phyloP scores from a whole-genome alignment of 345 rosid species.

The Rhodomyrtus tomentosa region DNA sequence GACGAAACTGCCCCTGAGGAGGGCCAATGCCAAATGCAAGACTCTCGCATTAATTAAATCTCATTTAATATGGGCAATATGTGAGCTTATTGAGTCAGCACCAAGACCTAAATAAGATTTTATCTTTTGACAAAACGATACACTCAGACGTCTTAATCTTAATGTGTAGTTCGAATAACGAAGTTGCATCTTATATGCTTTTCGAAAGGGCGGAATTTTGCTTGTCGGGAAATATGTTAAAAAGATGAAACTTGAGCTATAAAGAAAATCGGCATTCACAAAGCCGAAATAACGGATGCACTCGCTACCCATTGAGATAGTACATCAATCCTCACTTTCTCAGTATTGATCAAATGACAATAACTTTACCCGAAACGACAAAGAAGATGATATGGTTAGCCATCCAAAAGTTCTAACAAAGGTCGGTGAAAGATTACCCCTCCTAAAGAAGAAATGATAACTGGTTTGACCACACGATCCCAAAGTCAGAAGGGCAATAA shows the following conservation, averaged over 20 bases:
- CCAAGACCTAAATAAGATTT: not conserved
- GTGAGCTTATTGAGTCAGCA: too few relatives aligned
- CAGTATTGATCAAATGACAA: not conserved
- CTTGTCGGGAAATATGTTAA: not conserved
- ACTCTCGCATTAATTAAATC: too few relatives aligned
- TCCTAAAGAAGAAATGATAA: not conserved
- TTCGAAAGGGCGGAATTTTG: not conserved
- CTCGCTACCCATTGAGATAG: not conserved
- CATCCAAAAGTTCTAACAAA: not conserved
- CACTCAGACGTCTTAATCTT: rapidly evolving
- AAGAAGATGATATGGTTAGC: not conserved
- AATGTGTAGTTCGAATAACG: not conserved
- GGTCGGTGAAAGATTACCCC: not conserved
- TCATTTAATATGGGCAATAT: too few relatives aligned
- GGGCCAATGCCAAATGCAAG: not conserved
- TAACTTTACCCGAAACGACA: not conserved
- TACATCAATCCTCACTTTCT: not conserved
- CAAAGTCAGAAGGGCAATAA: not conserved
- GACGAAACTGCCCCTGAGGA: not conserved
- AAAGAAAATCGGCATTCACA: not conserved
- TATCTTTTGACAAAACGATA: not conserved
- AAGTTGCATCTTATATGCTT: rapidly evolving
- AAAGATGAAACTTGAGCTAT: not conserved
- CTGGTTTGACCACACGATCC: not conserved
- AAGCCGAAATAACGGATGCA: not conserved